Conservation (phyloP, 2,329 filamentous ascomycete species). For the Fusarium bactridioides region DNA sequence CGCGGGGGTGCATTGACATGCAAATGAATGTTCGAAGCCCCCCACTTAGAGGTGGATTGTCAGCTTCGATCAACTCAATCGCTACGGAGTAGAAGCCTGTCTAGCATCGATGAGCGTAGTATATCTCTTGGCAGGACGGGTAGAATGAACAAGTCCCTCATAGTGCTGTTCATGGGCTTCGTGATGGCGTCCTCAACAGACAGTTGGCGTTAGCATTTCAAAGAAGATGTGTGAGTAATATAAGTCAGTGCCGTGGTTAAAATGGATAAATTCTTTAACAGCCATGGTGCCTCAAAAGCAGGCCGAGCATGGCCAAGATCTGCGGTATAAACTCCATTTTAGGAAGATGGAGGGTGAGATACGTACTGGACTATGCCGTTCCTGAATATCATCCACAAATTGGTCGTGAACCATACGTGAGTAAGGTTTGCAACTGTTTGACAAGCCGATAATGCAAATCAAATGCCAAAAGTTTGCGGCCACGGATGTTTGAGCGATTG, state of each 20-base stretch:
- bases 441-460: neutral
- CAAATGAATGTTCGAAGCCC: slow-evolving; percentile 24
- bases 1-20: slow-evolving; percentile 28
- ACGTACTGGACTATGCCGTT: slow-evolving; percentile 22
- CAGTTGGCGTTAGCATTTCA: neutral
- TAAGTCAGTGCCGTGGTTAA: slow-evolving; percentile 5
- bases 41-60: slow-evolving; percentile 16
- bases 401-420: neutral
- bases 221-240: neutral
- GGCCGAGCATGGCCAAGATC: slow-evolving; percentile 25
- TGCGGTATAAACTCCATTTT: slow-evolving; percentile 25
- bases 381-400: slow-evolving; percentile 29
- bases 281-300: slow-evolving; percentile 1
- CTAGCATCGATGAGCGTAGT: neutral
- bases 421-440: slow-evolving; percentile 1
- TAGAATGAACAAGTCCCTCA: neutral
- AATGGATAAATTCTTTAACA: slow-evolving; percentile 23
- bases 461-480: neutral
- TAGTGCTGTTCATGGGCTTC: neutral
- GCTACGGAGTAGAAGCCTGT: neutral
- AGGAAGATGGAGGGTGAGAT: slow-evolving; percentile 10
- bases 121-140: neutral
- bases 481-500: neutral
- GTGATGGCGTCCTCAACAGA: neutral
- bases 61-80: slow-evolving; percentile 2